A percentile compares a stretch with the other conserved stretches of the same genome.
Evolutionary conservation across 1,284 basidiomycete species (phyloP).

Genomic region (Austroboletus olivaceoglutinosus): DNA sequence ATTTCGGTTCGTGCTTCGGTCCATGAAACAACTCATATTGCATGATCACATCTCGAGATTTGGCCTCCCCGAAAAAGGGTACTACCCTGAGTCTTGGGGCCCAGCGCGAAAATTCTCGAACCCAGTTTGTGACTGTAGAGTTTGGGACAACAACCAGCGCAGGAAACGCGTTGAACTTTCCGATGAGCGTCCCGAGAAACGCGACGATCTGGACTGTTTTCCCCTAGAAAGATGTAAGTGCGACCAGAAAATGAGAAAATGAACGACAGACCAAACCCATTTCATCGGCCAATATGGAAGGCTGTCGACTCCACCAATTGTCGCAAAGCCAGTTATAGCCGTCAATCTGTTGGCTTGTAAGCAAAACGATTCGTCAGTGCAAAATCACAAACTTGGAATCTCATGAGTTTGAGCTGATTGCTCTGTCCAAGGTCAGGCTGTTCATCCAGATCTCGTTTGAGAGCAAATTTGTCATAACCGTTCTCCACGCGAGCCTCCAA

Average conservation of each 20-base stretch:
- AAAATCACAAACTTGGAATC: conserved; percentile 64
- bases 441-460: conserved; percentile 44
- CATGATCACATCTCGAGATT: conserved; percentile 78
- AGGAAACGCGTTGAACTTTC: conserved; percentile 64
- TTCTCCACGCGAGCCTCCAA: conserved; percentile 49
- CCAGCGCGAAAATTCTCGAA: conserved; percentile 91
- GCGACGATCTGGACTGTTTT: conserved; percentile 93
- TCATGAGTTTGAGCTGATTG: conserved; percentile 68
- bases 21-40: conserved; percentile 79
- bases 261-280: conserved; percentile 77
- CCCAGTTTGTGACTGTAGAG: conserved; percentile 87
- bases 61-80: conserved; percentile 78
- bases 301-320: conserved; percentile 86
- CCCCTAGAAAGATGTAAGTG: conserved; percentile 48
- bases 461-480: conserved; percentile 45
- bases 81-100: conserved; percentile 79
- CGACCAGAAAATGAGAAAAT: background rate
- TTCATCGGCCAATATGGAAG: conserved; percentile 96
- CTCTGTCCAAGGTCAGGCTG: conserved; percentile 67
- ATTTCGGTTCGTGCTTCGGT: conserved; percentile 56
- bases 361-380: background rate
- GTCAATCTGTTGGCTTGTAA: conserved; percentile 57
- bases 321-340: conserved; percentile 92
- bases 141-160: conserved; percentile 92
- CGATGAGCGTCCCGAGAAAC: conserved; percentile 78